These are phyloP conservation scores for Geotrichum fermentans DNA, from an alignment of 1,139 yeast genomes.

Conservation along the genomic window DNA sequence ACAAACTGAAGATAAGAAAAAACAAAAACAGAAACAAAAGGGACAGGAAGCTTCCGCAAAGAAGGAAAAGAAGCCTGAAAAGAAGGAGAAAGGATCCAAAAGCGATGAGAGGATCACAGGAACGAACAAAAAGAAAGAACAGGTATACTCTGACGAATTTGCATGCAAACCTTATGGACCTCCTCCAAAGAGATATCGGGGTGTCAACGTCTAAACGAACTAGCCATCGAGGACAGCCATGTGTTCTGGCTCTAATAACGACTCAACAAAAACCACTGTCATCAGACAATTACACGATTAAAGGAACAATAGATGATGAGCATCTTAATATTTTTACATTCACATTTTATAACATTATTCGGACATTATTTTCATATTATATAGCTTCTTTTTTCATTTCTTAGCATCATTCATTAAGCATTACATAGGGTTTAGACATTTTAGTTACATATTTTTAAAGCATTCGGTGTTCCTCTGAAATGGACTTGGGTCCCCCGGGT, in stretches of 20 bases:
- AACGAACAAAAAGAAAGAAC: not conserved
- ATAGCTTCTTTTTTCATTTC: not conserved
- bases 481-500: no score
- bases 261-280: not conserved
- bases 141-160: slow-evolving; percentile 27
- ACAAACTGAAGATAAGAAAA: not conserved
- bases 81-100: not conserved
- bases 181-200: slow-evolving; percentile 33
- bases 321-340: not conserved
- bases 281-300: not conserved
- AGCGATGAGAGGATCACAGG: not conserved
- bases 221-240: not conserved
- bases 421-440: no score
- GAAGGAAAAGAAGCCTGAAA: not conserved
- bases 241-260: not conserved
- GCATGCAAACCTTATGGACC: slow-evolving; percentile 35
- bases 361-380: not conserved
- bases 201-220: slow-evolving; percentile 25
- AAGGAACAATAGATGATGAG: not conserved
- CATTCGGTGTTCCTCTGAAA: no score
- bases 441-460: no score
- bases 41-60: not conserved
- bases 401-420: not conserved
- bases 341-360: not conserved
- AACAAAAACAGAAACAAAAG: not conserved